Evolutionary conservation across 495 filamentous ascomycete species (phyloP), one percentile per base, ranked within the genome.

Genomic region (Aspergillus kassunensis): DNA sequence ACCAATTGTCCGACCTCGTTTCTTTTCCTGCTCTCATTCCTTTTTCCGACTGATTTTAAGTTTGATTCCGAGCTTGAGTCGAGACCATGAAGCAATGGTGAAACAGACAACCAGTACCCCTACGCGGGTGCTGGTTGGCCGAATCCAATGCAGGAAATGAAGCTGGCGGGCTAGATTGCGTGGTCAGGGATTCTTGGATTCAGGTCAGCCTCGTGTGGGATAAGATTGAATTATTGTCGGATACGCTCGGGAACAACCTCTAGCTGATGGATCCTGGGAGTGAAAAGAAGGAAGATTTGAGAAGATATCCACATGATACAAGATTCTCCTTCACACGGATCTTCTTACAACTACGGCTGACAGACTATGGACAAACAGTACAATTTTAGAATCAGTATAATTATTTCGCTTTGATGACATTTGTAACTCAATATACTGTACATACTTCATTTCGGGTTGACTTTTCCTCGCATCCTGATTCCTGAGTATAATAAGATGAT

Each of bases 401-500:
- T 20, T 3, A 19, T 13, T 44, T 44, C 42, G 42, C n/a, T 24
- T 29, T 37, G 44, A 48, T 48, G 37, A 36, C 13, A 51, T 51
- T 31, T 53, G 31, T 29, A 46, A 30, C 35, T 44, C 21, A 31
- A 45, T 36, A 37, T 54, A 54, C 52, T 49, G 27, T 51, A 56
- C 47, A 55, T 24, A 39, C 41, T 35, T 46, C 46, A 50, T 51
- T 42, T 41, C 44, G 16, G 20, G 30, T 9, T 52, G 44, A 55
- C 55, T 60, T 59, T 65, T 61, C 48, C 39, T 64, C 57, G 47
- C 62, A 33, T 60, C 59, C n/a, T n/a, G n/a, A n/a, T n/a, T n/a
- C 64, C 54, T 27, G 59, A 40, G 25, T 29, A 55, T 50, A 25
- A 45, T 51, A 34, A 44, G 40, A 53, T 54, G 29, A 46, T 44